Evolutionary conservation across 2,329 filamentous ascomycete species (phyloP).

Genomic region (Cercospora brassicicola): DNA sequence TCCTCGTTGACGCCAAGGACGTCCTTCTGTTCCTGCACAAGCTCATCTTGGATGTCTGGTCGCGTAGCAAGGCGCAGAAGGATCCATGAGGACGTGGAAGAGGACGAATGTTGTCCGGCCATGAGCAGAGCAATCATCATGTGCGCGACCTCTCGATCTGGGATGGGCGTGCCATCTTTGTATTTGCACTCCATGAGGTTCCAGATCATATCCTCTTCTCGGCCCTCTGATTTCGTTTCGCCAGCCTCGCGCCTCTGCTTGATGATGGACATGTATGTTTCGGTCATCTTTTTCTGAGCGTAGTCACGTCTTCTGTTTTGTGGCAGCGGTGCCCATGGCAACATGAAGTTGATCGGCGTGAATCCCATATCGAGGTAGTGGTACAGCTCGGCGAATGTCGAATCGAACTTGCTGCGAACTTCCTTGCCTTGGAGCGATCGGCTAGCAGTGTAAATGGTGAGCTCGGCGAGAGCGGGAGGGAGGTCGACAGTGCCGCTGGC

Average conservation of each 20-base stretch:
- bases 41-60: constrained; percentile 75
- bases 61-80: constrained; percentile 75
- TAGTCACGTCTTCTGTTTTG: constrained; percentile 79
- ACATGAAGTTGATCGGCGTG: constrained; percentile 83
- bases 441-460: constrained; percentile 87
- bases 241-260: constrained; percentile 62
- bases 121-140: constrained; percentile 94
- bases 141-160: constrained; percentile 81
- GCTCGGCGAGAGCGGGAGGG: constrained; percentile 73
- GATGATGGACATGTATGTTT: constrained; percentile 81
- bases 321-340: constrained; percentile 85
- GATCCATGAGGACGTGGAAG: constrained; percentile 82
- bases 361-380: constrained; percentile 91
- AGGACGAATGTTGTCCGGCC: constrained; percentile 87
- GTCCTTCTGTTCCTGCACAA: constrained; percentile 77
- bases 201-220: constrained; percentile 76
- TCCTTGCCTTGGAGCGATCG: constrained; percentile 82
- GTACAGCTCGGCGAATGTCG: constrained; percentile 76
- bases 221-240: constrained; percentile 26
- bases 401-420: constrained; percentile 77
- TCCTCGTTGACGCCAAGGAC: constrained; percentile 65
- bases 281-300: constrained; percentile 76
- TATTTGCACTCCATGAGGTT: constrained; percentile 64
- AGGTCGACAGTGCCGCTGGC: constrained; percentile 66
- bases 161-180: constrained; percentile 76